Evolutionary conservation across 2,329 filamentous ascomycete genomes (phyloP).

Genomic region (Colletotrichum trifolii): DNA sequence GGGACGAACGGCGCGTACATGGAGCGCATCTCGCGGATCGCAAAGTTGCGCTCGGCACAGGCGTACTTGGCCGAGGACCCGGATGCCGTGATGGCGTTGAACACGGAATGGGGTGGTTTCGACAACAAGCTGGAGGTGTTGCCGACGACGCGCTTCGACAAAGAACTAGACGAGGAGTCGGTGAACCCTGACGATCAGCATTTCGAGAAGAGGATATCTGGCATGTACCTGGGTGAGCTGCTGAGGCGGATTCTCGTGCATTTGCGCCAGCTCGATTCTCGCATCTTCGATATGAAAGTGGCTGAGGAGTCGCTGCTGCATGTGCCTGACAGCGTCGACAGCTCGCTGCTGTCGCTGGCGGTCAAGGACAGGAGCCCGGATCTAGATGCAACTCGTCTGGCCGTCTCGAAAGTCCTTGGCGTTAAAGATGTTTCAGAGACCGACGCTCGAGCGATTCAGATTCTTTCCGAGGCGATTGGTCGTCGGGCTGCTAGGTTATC

Average conservation of each 20-base stretch:
- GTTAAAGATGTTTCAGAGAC: slow-evolving; percentile 55
- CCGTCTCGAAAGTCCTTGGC: slow-evolving; percentile 50
- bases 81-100: slow-evolving; percentile 76
- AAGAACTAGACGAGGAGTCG: slow-evolving; percentile 72
- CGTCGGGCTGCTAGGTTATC: slow-evolving; percentile 39
- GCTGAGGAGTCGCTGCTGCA: slow-evolving; percentile 53
- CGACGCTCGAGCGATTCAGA: slow-evolving; percentile 71
- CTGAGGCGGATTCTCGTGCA: slow-evolving; percentile 72
- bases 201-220: slow-evolving; percentile 86
- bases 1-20: slow-evolving; percentile 81
- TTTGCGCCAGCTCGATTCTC: slow-evolving; percentile 38
- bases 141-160: slow-evolving; percentile 77
- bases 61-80: not conserved
- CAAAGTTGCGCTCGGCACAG: slow-evolving; percentile 56
- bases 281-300: slow-evolving; percentile 25
- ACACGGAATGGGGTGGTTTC: slow-evolving; percentile 86
- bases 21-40: slow-evolving; percentile 75
- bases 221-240: slow-evolving; percentile 84
- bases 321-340: slow-evolving; percentile 75
- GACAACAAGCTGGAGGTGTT: slow-evolving; percentile 77
- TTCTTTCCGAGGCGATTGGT: slow-evolving; percentile 56
- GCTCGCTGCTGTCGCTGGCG: slow-evolving; percentile 72
- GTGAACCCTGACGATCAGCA: slow-evolving; percentile 82
- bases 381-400: slow-evolving; percentile 60
- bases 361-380: slow-evolving; percentile 67